phyloP scores from a whole-genome alignment of 2,329 filamentous ascomycete genomes.

The Trichoderma pleuroti region DNA sequence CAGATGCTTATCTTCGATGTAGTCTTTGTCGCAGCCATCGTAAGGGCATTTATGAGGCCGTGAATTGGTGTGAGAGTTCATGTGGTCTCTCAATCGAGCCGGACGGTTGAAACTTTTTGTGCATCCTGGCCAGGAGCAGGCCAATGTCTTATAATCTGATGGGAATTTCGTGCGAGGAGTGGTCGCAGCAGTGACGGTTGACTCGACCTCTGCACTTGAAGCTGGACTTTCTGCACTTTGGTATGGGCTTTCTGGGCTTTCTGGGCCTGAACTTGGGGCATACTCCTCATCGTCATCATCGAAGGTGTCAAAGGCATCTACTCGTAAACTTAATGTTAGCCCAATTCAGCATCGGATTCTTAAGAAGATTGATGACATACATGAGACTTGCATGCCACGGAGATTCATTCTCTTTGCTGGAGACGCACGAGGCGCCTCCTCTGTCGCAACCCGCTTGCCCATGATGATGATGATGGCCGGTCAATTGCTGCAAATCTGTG shows the following conservation, averaged over 20 bases:
- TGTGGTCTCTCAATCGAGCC: constrained; percentile 72
- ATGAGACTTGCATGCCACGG: constrained; percentile 23
- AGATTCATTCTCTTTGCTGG: constrained; percentile 28
- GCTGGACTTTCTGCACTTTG: constrained; percentile 27
- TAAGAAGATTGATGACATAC: constrained; percentile 21
- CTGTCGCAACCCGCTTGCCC: constrained; percentile 33
- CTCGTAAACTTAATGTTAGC: constrained; percentile 13
- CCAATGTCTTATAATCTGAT: constrained; percentile 71
- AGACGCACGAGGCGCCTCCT: constrained; percentile 25
- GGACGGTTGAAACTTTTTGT: constrained; percentile 84
- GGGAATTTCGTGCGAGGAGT: constrained; percentile 55
- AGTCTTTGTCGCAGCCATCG: constrained; percentile 73
- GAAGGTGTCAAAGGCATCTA: neutral
- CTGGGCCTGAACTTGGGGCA: constrained; percentile 25
- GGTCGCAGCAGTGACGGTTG: constrained; percentile 34
- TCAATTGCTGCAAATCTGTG: neutral
- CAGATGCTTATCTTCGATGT: constrained; percentile 81
- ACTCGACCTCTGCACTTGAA: constrained; percentile 32
- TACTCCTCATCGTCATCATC: constrained; percentile 36
- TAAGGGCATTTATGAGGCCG: constrained; percentile 72
- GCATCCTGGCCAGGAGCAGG: constrained; percentile 72
- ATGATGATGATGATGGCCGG: constrained; percentile 23
- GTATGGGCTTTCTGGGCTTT: neutral
- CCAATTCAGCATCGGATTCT: neutral
- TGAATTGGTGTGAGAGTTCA: constrained; percentile 81